A percentile compares a stretch with the other conserved stretches of the same genome.
Conservation (phyloP, 2,329 filamentous ascomycete species). For the Laburnicola sp. region DNA sequence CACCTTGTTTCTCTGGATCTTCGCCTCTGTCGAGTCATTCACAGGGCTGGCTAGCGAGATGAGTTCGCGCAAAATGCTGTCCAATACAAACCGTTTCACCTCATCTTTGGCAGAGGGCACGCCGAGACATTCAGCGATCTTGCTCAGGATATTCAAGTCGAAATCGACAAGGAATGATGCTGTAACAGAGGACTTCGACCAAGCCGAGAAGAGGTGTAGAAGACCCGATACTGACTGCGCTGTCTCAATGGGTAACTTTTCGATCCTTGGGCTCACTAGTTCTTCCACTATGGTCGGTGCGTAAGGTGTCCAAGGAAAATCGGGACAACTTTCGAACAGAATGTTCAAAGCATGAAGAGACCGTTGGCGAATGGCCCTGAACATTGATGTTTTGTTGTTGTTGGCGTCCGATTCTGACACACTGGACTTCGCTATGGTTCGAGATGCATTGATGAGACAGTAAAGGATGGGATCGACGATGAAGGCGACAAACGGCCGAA, state of each 20-base stretch:
- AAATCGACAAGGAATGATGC: constrained; percentile 70
- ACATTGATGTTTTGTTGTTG: constrained; percentile 54
- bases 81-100: constrained; percentile 80
- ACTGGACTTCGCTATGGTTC: constrained; percentile 32
- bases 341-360: constrained; percentile 82
- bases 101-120: constrained; percentile 78
- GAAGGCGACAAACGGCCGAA: constrained; percentile 67
- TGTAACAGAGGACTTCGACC: constrained; percentile 69
- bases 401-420: constrained; percentile 41
- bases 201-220: constrained; percentile 77
- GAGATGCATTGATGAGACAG: constrained; percentile 72
- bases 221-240: constrained; percentile 86
- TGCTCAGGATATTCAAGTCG: constrained; percentile 63
- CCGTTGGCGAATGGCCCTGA: constrained; percentile 67
- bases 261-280: constrained; percentile 74
- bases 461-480: constrained; percentile 79
- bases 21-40: constrained; percentile 50
- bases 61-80: constrained; percentile 65
- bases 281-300: constrained; percentile 71
- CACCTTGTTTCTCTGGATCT: constrained; percentile 55
- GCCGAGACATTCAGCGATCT: constrained; percentile 72
- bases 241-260: constrained; percentile 80
- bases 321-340: constrained; percentile 73
- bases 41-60: constrained; percentile 20
- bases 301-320: constrained; percentile 73